Evolutionary conservation across 495 filamentous ascomycete genomes (phyloP).

Genomic region (Glonium stellatum): DNA sequence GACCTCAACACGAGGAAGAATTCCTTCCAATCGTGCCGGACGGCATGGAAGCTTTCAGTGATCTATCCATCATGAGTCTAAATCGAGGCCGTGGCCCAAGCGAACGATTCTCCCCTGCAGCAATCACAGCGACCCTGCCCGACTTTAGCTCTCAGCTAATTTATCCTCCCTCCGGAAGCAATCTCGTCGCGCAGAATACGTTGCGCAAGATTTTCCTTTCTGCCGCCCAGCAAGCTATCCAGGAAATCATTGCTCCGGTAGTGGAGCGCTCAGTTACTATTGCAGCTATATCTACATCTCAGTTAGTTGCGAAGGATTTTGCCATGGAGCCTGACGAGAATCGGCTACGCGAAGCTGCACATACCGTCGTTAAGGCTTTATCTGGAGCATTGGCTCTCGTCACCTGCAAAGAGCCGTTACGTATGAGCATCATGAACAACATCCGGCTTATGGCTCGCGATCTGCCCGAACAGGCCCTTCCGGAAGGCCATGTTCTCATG

Average conservation of each 20-base stretch:
- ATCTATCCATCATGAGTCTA: slow-evolving; percentile 65
- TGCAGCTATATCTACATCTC: slow-evolving; percentile 87
- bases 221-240: slow-evolving; percentile 78
- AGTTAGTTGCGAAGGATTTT: slow-evolving; percentile 94
- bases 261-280: slow-evolving; percentile 97
- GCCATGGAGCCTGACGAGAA: slow-evolving; percentile 86
- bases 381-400: slow-evolving; percentile 89
- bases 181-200: slow-evolving; percentile 40
- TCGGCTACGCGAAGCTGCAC: slow-evolving; percentile 71
- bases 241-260: slow-evolving; percentile 92
- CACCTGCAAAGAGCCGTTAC: slow-evolving; percentile 94
- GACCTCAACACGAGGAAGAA: slow-evolving; percentile 52
- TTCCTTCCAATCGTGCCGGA: slow-evolving; percentile 54
- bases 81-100: slow-evolving; percentile 56
- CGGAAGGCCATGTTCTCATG: slow-evolving; percentile 87
- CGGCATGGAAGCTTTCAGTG: slow-evolving; percentile 69
- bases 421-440: slow-evolving; percentile 93
- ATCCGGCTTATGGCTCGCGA: slow-evolving; percentile 68
- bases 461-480: slow-evolving; percentile 64
- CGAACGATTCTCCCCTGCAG: slow-evolving; percentile 63
- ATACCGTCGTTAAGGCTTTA: slow-evolving; percentile 85
- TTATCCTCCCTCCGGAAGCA: slow-evolving; percentile 69
- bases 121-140: slow-evolving; percentile 67
- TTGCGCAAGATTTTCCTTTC: slow-evolving; percentile 75
- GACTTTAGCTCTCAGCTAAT: slow-evolving; percentile 67